Base-by-base conservation (phyloP, 306 rosid genomes). In the Carpinus fangiana region DNA sequence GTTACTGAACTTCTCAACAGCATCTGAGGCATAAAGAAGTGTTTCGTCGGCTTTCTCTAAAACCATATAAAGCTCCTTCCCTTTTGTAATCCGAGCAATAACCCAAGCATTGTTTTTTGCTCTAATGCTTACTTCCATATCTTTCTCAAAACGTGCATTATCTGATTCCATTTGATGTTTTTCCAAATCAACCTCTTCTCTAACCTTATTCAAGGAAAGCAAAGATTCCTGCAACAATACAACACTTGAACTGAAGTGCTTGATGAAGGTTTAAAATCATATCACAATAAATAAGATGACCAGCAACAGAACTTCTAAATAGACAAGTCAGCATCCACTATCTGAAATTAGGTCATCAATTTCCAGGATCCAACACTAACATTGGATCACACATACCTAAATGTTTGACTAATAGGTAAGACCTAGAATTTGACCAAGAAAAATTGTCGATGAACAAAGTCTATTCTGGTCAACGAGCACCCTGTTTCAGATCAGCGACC, bases 31-130 rank as follows among this genome's bases (percentile, higher is more conserved):
- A 87, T 90, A 95, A 26, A 95, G 92, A 60, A 93, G 85, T 17
- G 98, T 95, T 87, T 95, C 99, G 43, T 79, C 84, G 80, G 98
- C 99, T 83, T 93, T 95, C 87, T 95, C 99, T 54, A 96, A 87
- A 84, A 89, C 97, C 93, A 90, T 90, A 82, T 90, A 96, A 75
- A 96, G 96, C 81, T 93, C 99, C 83, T 91, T 96, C 76, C 98
- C 97, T 85, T 93, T 90, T n/a, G 96, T 85, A 69, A 89, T 81
- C 77, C 93, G 91, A 66, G 90, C 90, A 77, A 96, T 89, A 79
- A 90, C 97, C 99, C 98, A 93, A 45, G 97, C 96, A 73, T 93
- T 93, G 87, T 93, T 96, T 88, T 90, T 96, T 0, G 96, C 96
- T 82, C 98, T 85, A 50, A 96, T 87, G 84, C 94, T 90, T 43